phyloP scores from a whole-genome alignment of 106 monocot genomes.

The Dioscorea zingiberensis region DNA sequence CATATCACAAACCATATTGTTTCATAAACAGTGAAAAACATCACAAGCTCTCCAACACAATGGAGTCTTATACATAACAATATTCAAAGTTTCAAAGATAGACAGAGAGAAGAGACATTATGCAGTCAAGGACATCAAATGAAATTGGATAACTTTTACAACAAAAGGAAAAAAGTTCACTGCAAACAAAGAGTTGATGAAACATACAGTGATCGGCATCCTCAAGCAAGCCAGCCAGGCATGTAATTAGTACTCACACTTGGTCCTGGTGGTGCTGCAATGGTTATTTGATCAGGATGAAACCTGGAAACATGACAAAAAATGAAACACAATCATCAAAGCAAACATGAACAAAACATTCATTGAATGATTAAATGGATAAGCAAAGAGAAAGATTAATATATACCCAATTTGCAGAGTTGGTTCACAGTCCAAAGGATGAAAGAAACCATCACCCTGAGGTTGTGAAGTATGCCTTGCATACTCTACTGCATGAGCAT shows the following conservation, averaged over 20 bases:
- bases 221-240: constrained; percentile 26
- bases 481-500: constrained; percentile 3
- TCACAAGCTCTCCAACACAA: too few relatives aligned
- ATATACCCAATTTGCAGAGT: constrained; percentile 16
- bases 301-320: constrained; percentile 5
- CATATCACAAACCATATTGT: too few relatives aligned
- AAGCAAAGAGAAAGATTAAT: not conserved
- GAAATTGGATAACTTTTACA: not conserved
- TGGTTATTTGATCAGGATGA: constrained; percentile 25
- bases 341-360: too few relatives aligned
- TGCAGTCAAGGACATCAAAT: not conserved
- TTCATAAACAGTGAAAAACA: too few relatives aligned
- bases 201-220: too few relatives aligned
- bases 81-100: too few relatives aligned
- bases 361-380: too few relatives aligned
- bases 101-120: not conserved
- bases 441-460: constrained; percentile 14
- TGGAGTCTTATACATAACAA: too few relatives aligned
- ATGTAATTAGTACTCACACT: constrained; percentile 20
- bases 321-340: too few relatives aligned
- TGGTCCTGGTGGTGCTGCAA: constrained; percentile 20
- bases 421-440: constrained; percentile 16
- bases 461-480: not conserved
- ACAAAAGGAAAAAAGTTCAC: not conserved
- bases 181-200: not conserved